phyloP scores from a whole-genome alignment of 352 stramenopile species.

The Phytophthora constricta region DNA sequence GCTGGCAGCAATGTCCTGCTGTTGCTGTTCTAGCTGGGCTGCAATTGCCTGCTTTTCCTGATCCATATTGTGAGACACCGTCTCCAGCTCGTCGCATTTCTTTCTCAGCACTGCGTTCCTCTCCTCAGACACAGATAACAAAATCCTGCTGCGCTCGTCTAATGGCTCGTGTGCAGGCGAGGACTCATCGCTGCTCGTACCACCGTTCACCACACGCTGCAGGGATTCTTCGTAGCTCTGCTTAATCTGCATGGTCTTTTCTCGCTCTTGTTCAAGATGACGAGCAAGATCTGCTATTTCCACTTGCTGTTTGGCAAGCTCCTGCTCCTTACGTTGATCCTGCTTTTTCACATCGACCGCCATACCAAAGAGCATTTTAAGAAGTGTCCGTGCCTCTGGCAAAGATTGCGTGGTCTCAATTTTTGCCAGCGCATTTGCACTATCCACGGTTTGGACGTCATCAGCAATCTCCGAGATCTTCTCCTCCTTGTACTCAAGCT shows the following conservation, averaged over 20 bases:
- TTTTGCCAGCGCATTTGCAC: conserved; percentile 63
- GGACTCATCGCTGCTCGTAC: conserved; percentile 18
- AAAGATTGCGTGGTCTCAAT: conserved; percentile 87
- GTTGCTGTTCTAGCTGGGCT: conserved; percentile 50
- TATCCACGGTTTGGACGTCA: conserved; percentile 52
- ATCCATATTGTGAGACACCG: conserved; percentile 43
- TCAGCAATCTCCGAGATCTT: conserved; percentile 85
- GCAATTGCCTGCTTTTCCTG: conserved; percentile 60
- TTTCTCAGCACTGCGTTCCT: conserved; percentile 69
- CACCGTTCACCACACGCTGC: conserved; percentile 69
- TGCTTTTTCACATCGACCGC: conserved; percentile 89
- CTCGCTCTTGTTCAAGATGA: conserved; percentile 73
- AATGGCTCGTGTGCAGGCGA: conserved; percentile 39
- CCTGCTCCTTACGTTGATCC: conserved; percentile 82
- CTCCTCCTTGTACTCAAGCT: conserved; percentile 91
- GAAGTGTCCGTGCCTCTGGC: conserved; percentile 75
- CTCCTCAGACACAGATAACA: conserved; percentile 83
- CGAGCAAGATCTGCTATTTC: conserved; percentile 68
- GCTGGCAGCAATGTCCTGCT: conserved; percentile 57
- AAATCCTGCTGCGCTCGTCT: conserved; percentile 65
- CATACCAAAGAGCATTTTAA: conserved; percentile 89
- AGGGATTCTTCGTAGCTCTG: conserved; percentile 86
- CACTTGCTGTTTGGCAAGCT: conserved; percentile 77
- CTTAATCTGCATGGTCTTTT: conserved; percentile 81
- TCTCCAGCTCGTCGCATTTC: conserved; percentile 82